phyloP scores from a whole-genome alignment of 352 stramenopile species.

The Globisporangium cylindrosporum region DNA sequence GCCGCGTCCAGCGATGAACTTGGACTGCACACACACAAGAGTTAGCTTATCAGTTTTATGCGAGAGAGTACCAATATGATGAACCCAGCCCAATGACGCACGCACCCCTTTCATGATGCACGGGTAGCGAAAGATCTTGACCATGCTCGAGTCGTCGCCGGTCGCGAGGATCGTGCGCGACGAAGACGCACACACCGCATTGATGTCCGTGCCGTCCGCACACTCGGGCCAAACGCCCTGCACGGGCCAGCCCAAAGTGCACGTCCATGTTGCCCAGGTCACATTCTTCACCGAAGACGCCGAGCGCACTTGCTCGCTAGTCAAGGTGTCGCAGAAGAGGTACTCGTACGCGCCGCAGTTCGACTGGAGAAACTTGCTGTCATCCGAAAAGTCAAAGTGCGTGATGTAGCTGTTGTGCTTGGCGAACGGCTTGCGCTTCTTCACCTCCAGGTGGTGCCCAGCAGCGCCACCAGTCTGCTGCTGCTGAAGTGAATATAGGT shows the following conservation, averaged over 20 bases:
- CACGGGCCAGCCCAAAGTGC: slow-evolving; percentile 85
- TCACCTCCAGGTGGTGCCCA: slow-evolving; percentile 20
- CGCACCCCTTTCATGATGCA: slow-evolving; percentile 65
- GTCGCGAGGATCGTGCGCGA: slow-evolving; percentile 72
- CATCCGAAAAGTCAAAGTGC: slow-evolving; percentile 78
- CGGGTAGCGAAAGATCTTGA: slow-evolving; percentile 90
- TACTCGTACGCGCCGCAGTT: slow-evolving; percentile 90
- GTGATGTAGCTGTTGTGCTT: slow-evolving; percentile 85
- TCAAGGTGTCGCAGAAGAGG: slow-evolving; percentile 82
- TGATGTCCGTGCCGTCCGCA: slow-evolving; percentile 84
- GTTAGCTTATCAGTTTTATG: neutral
- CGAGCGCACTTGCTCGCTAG: slow-evolving; percentile 82
- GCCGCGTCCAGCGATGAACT: slow-evolving; percentile 48
- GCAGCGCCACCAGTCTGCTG: neutral
- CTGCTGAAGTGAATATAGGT: slow-evolving; percentile 45
- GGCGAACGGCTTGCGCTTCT: slow-evolving; percentile 70
- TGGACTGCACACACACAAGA: slow-evolving; percentile 27
- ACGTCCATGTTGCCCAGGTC: slow-evolving; percentile 90
- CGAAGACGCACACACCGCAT: slow-evolving; percentile 64
- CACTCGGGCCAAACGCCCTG: slow-evolving; percentile 89
- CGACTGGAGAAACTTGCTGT: slow-evolving; percentile 66
- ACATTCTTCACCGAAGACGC: slow-evolving; percentile 74
- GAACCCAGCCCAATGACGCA: neutral
- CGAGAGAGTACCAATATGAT: neutral
- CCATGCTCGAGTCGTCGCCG: slow-evolving; percentile 71